phyloP scores from a whole-genome alignment of 768 basidiomycete species.

The Crucibulum laeve region DNA sequence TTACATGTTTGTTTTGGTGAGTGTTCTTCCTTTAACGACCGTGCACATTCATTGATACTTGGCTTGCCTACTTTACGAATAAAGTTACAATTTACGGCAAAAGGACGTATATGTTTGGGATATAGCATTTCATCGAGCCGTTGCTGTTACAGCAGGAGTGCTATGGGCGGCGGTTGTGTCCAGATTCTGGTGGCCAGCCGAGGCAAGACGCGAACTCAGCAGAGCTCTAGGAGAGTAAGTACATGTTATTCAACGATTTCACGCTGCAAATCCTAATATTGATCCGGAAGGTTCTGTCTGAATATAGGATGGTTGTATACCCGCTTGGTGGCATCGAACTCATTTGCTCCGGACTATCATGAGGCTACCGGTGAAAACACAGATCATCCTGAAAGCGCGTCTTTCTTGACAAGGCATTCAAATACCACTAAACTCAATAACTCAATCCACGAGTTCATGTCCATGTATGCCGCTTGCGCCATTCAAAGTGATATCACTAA shows the following conservation, averaged over 20 bases:
- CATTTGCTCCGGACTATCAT: conserved; percentile 51
- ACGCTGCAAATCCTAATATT: neutral
- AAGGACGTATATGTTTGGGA: conserved; percentile 53
- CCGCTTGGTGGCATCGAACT: conserved; percentile 84
- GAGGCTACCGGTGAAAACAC: conserved; percentile 19
- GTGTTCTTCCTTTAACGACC: conserved; percentile 14
- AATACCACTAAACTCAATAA: conserved; percentile 44
- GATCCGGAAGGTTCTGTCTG: conserved; percentile 68
- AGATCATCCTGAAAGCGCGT: conserved; percentile 18
- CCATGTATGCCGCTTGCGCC: conserved; percentile 56
- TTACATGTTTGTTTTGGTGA: conserved; percentile 73
- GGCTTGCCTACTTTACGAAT: neutral
- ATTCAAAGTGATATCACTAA: neutral
- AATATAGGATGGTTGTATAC: conserved; percentile 96
- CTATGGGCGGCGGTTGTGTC: conserved; percentile 88
- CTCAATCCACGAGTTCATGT: conserved; percentile 85
- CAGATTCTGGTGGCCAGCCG: conserved; percentile 93
- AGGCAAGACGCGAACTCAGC: conserved; percentile 84
- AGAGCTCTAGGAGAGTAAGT: conserved; percentile 80
- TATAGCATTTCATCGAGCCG: conserved; percentile 73
- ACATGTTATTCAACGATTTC: neutral
- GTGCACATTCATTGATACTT: neutral
- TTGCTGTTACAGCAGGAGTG: conserved; percentile 82
- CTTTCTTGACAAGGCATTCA: conserved; percentile 26
- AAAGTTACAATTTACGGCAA: conserved; percentile 77